phyloP scores from a whole-genome alignment of 257 asterid genomes.

The Rehmannia glutinosa region DNA sequence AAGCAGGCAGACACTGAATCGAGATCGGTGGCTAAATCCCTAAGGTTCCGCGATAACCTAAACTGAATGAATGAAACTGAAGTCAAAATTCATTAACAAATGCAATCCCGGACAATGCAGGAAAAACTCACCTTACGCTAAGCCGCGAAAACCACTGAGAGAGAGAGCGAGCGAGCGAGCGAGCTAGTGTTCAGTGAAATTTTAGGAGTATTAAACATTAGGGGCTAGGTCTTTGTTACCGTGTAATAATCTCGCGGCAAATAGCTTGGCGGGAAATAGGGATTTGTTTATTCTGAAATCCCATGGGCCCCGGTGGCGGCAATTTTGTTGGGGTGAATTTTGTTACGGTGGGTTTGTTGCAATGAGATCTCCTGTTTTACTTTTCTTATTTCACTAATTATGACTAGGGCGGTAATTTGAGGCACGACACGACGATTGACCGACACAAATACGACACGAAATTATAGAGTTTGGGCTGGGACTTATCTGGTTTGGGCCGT shows the following conservation, averaged over 20 bases:
- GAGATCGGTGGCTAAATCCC: neutral
- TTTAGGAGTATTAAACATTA: neutral
- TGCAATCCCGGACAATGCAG: neutral
- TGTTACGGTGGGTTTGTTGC: no score
- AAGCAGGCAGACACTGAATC: neutral
- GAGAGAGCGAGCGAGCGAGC: neutral
- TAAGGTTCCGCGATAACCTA: neutral
- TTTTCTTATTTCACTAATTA: no score
- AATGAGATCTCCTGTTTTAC: no score
- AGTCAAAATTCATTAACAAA: neutral
- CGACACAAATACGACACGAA: no score
- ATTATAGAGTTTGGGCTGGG: no score
- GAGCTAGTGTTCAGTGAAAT: neutral
- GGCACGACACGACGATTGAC: no score
- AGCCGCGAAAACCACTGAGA: neutral
- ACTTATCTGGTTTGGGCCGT: no score
- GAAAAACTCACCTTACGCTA: conserved; percentile 4
- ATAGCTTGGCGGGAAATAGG: conserved; percentile 42
- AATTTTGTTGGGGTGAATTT: neutral
- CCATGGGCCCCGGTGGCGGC: neutral
- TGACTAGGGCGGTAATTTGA: no score
- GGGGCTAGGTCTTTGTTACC: no score
- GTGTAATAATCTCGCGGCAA: conserved; percentile 33
- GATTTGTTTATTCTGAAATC: neutral
- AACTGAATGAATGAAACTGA: neutral